Evolutionary conservation across 768 basidiomycete species (phyloP), one percentile per base, ranked within the genome.

Genomic region (Mycena rebaudengoi): DNA sequence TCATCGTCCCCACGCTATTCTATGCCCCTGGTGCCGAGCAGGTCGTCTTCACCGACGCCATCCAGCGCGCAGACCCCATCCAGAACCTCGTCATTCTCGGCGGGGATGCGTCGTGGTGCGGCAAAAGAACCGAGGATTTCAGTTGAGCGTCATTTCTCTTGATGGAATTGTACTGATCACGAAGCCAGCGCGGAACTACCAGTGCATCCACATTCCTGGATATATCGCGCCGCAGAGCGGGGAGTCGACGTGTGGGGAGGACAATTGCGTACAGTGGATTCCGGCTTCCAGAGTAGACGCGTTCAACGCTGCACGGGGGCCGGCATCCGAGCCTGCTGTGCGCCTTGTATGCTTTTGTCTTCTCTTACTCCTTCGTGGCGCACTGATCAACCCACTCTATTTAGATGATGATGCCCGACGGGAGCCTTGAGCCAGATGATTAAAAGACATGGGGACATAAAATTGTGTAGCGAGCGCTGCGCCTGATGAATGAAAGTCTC

Each of bases 11-110:
- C 1, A 67, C 65, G 32, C 45, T 67, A 5, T 67, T 67, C 45
- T 67, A 67, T 35, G 65, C 65, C 1, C 65, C 65, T 6, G 65
- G 65, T 28, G 65, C 65, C 3, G 65, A 67, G 46, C 65, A 67
- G 32, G 0, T 1, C 26, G 57, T 58, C 32, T 49, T 67, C 23
- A 58, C 29, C 13, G 65, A 67, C 45, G 61, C 61, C 3, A 53
- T 67, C 48, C 26, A 21, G 18, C 65, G 65, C 28, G 52, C 60
- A 1, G 50, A 57, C 11, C 46, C 55, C 4, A 67, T 62, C 26
- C 16, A 21, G 26, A 28, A 67, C 35, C 65, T 67, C 21, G 25
- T 67, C 25, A 62, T 67, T 18, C 50, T 62, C 26, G 55, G 49
- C 33, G 65, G 53, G 26, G 65, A 67, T 32, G 65, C 61, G 14